Percentiles rank a stretch among this genome's conserved stretches.
Evolutionary conservation across 352 stramenopile genomes (phyloP).

Genomic region (Halophytophthora polymorphica): DNA sequence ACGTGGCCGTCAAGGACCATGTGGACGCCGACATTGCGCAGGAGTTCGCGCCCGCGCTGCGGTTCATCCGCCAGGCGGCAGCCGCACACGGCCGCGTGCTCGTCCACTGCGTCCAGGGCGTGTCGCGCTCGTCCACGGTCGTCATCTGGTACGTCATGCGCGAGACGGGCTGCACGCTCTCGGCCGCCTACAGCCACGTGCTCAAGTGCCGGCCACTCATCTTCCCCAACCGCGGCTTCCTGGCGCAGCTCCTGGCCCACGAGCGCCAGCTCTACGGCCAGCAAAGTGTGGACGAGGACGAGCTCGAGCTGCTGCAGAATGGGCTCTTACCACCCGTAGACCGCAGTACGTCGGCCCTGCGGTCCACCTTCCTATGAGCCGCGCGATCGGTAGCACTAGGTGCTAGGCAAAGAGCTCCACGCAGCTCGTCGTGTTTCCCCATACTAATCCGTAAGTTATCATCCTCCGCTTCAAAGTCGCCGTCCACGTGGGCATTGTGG

Average conservation of each 20-base stretch:
- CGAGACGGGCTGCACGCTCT: constrained; percentile 64
- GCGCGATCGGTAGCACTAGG: background rate
- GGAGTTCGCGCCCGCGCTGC: constrained; percentile 43
- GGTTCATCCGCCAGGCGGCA: constrained; percentile 54
- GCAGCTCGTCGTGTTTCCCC: constrained; percentile 3
- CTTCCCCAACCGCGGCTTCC: constrained; percentile 79
- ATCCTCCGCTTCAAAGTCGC: background rate
- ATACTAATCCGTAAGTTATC: constrained; percentile 5
- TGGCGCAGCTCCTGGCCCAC: constrained; percentile 69
- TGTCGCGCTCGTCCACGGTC: constrained; percentile 75
- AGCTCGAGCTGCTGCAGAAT: constrained; percentile 68
- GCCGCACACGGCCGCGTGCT: constrained; percentile 44
- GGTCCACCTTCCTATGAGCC: constrained; percentile 37
- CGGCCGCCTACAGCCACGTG: constrained; percentile 76
- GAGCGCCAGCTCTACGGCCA: constrained; percentile 68
- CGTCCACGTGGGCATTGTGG: background rate
- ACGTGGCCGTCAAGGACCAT: constrained; percentile 60
- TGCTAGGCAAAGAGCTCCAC: too few relatives aligned
- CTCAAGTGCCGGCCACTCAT: constrained; percentile 73
- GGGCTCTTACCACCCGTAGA: constrained; percentile 57
- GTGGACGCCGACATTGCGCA: constrained; percentile 56
- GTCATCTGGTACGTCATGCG: constrained; percentile 83
- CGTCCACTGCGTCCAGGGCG: constrained; percentile 80
- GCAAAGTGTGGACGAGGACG: constrained; percentile 56
- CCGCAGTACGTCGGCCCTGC: constrained; percentile 54